Percentiles rank a stretch among this genome's conserved stretches.
Conservation (phyloP, 2,329 filamentous ascomycete species). For the Diplocarpon mali region DNA sequence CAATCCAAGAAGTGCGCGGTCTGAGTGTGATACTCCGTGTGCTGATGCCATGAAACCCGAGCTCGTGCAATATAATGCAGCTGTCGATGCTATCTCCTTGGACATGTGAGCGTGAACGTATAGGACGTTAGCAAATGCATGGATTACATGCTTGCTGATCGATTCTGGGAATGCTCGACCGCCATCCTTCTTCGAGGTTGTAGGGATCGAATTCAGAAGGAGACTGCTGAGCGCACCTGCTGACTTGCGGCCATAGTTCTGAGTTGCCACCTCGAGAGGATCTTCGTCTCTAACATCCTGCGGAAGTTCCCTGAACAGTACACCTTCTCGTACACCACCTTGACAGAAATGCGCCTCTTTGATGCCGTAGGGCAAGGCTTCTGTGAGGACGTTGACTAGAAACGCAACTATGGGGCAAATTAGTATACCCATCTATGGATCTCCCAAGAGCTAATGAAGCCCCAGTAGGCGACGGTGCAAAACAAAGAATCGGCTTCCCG, state of each 20-base stretch:
- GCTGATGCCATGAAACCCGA: constrained; percentile 49
- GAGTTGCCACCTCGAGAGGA: constrained; percentile 49
- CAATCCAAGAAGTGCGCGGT: constrained; percentile 49
- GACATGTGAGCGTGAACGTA: constrained; percentile 40
- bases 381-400: constrained; percentile 49
- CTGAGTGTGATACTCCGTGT: constrained; percentile 50
- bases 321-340: constrained; percentile 58
- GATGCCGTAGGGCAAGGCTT: constrained; percentile 47
- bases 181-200: constrained; percentile 5
- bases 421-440: too few relatives aligned
- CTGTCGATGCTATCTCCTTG: constrained; percentile 43
- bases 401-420: constrained; percentile 39
- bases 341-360: constrained; percentile 57
- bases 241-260: constrained; percentile 38
- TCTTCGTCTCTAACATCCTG: constrained; percentile 37
- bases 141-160: constrained; percentile 37
- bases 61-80: constrained; percentile 51
- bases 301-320: constrained; percentile 44
- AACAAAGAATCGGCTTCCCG: too few relatives aligned
- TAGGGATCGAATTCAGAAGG: constrained; percentile 37
- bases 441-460: too few relatives aligned
- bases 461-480: too few relatives aligned
- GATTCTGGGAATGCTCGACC: constrained; percentile 28
- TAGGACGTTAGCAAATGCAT: constrained; percentile 48
- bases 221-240: constrained; percentile 35